These are phyloP conservation scores for Antrodiella citrinella DNA, from an alignment of 768 basidiomycete species.

Conservation along the genomic window DNA sequence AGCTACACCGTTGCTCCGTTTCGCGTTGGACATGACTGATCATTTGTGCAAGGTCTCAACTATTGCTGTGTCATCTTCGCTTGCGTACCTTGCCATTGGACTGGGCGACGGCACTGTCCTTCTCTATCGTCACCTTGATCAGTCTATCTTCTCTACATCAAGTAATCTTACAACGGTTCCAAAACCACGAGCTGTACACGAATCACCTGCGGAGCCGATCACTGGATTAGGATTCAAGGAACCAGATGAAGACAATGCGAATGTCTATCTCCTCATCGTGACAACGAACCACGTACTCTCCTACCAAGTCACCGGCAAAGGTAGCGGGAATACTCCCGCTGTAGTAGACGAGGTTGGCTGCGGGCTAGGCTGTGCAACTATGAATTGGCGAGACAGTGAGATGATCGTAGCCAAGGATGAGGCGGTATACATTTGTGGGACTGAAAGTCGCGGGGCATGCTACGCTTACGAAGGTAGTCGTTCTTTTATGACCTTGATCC, in stretches of 20 bases:
- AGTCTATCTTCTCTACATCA: constrained; percentile 67
- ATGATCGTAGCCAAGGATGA: constrained; percentile 88
- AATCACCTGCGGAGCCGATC: constrained; percentile 80
- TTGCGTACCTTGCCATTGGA: constrained; percentile 85
- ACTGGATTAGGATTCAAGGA: constrained; percentile 89
- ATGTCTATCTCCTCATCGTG: constrained; percentile 71
- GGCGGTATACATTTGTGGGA: constrained; percentile 80
- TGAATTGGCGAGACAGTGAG: constrained; percentile 65
- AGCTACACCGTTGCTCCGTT: constrained; percentile 10
- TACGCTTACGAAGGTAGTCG: constrained; percentile 84
- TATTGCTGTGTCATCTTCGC: constrained; percentile 65
- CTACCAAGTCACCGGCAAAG: constrained; percentile 66
- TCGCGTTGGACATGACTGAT: constrained; percentile 2
- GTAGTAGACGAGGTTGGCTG: constrained; percentile 85
- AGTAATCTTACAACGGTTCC: constrained; percentile 68
- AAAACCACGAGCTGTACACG: constrained; percentile 78
- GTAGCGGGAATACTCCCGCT: constrained; percentile 54
- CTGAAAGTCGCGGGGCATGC: constrained; percentile 75
- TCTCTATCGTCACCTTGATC: constrained; percentile 84
- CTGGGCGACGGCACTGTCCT: constrained; percentile 94
- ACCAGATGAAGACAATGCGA: constrained; percentile 28
- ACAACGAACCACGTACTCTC: constrained; percentile 77
- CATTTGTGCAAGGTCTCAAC: constrained; percentile 50
- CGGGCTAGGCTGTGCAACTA: constrained; percentile 74
- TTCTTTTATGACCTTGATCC: neutral